Evolutionary conservation across 2,329 filamentous ascomycete species (phyloP).

Genomic region (Tolypocladium paradoxum): DNA sequence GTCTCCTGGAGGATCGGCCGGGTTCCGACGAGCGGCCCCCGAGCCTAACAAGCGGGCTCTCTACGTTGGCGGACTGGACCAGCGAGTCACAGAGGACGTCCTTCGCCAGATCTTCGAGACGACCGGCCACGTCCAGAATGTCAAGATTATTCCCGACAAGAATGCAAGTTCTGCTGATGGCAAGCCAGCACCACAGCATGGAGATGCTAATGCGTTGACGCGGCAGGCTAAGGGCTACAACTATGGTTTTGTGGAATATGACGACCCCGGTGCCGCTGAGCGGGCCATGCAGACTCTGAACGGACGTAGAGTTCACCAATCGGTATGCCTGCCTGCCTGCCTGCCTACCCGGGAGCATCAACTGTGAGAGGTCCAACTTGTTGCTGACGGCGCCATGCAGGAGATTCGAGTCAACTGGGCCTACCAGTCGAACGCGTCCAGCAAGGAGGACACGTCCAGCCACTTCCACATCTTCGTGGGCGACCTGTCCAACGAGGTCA

Average conservation of each 20-base stretch:
- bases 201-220: slow-evolving; percentile 3
- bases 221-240: slow-evolving; percentile 86
- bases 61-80: slow-evolving; percentile 91
- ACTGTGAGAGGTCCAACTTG: neutral
- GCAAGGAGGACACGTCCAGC: slow-evolving; percentile 94
- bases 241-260: slow-evolving; percentile 98
- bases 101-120: slow-evolving; percentile 98
- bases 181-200: neutral
- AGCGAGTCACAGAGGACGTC: slow-evolving; percentile 90
- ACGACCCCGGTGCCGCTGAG: slow-evolving; percentile 92
- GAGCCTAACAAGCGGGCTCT: slow-evolving; percentile 98
- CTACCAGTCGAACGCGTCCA: slow-evolving; percentile 88
- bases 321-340: slow-evolving; percentile 39
- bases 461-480: slow-evolving; percentile 99
- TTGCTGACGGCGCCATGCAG: slow-evolving; percentile 32
- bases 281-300: slow-evolving; percentile 96
- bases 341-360: neutral
- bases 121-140: slow-evolving; percentile 92
- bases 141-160: slow-evolving; percentile 99
- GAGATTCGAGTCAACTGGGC: slow-evolving; percentile 99
- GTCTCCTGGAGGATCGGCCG: slow-evolving; percentile 74
- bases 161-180: slow-evolving; percentile 56
- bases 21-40: slow-evolving; percentile 82
- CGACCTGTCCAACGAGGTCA: slow-evolving; percentile 96
- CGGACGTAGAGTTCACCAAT: slow-evolving; percentile 88